A percentile compares a stretch with the other conserved stretches of the same genome.
Evolutionary conservation across 805 yeast genomes (phyloP).

Genomic region (Saccharomycopsis malanga): DNA sequence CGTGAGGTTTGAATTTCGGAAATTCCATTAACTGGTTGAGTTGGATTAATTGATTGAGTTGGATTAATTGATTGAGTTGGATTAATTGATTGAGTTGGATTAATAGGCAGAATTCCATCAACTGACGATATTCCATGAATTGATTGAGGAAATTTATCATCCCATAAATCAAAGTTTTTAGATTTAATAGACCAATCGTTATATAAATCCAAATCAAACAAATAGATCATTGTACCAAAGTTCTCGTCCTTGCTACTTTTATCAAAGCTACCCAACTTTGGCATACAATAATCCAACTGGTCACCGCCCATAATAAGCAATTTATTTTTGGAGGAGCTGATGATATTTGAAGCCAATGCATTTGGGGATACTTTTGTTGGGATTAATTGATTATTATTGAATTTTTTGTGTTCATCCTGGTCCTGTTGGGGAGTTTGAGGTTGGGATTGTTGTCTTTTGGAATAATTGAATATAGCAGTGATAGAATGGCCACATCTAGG

Average conservation of each 20-base stretch:
- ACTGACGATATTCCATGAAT: too few species aligned
- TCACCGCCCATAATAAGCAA: slow-evolving; percentile 90
- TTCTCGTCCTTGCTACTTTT: slow-evolving; percentile 47
- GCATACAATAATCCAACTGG: slow-evolving; percentile 55
- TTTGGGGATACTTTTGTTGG: slow-evolving; percentile 15
- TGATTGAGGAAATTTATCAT: slow-evolving; percentile 13
- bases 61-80: too few species aligned
- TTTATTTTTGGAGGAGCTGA: slow-evolving; percentile 40
- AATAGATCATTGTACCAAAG: slow-evolving; percentile 54
- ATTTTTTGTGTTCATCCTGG: slow-evolving; percentile 5
- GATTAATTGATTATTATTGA: slow-evolving; percentile 9
- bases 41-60: too few species aligned
- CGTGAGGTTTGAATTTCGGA: not conserved
- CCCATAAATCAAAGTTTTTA: slow-evolving; percentile 19
- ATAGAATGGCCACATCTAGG: slow-evolving; percentile 89
- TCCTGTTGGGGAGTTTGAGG: not conserved
- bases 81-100: too few species aligned
- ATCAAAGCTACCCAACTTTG: slow-evolving; percentile 42
- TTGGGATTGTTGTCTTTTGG: slow-evolving; percentile 9
- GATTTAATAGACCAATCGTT: slow-evolving; percentile 21
- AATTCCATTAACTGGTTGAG: too few species aligned
- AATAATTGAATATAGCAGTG: slow-evolving; percentile 50
- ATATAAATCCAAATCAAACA: slow-evolving; percentile 44
- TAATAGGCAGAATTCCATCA: too few species aligned
- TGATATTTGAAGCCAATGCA: slow-evolving; percentile 13